phyloP scores from a whole-genome alignment of 179 eudicot species.

The Silene noctiflora region DNA sequence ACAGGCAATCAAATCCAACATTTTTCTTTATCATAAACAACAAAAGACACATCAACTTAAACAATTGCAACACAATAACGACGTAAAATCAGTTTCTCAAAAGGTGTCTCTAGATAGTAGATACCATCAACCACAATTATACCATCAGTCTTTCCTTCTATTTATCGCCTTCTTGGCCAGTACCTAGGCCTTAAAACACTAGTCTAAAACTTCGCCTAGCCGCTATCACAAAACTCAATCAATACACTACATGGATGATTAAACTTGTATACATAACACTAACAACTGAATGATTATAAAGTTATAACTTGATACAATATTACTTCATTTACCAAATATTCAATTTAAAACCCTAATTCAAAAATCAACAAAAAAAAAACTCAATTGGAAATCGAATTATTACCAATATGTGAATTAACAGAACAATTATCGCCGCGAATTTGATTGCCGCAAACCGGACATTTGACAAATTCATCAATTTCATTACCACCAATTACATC shows the following conservation, averaged over 20 bases:
- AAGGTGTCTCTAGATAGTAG: too few relatives aligned
- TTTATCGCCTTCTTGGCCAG: not conserved
- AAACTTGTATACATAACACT: not conserved
- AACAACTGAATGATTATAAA: not conserved
- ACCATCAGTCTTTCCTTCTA: not conserved
- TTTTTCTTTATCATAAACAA: not conserved
- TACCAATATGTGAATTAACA: slow-evolving; percentile 79
- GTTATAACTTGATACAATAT: not conserved
- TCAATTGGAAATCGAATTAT: not conserved
- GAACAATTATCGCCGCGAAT: slow-evolving; percentile 47
- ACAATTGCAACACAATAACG: not conserved
- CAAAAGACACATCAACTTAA: not conserved
- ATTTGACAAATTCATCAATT: slow-evolving; percentile 33
- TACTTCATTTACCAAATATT: too few relatives aligned
- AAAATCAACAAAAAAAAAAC: not conserved
- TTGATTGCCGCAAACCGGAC: slow-evolving; percentile 64
- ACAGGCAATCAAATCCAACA: not conserved
- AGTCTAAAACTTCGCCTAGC: not conserved
- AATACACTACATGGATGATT: not conserved
- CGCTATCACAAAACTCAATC: not conserved
- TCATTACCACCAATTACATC: not conserved
- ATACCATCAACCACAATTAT: not conserved
- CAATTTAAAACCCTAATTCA: not conserved
- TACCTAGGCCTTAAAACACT: not conserved
- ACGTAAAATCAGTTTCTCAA: not conserved